Evolutionary conservation across 2,329 filamentous ascomycete genomes (phyloP).

Genomic region (Sordariomycetes sp.): DNA sequence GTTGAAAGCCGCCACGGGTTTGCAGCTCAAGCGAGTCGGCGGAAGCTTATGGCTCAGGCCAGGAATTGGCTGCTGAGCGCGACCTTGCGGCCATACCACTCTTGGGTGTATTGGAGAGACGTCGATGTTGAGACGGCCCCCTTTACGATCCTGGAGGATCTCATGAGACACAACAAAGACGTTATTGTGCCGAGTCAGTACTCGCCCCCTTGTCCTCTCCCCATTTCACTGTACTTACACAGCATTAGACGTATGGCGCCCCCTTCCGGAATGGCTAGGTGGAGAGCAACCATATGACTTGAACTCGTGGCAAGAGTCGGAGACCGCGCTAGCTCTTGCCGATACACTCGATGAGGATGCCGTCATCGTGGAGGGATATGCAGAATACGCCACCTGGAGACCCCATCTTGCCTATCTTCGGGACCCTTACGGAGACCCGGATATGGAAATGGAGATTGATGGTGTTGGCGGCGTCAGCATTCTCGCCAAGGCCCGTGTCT

Average conservation of each 20-base stretch:
- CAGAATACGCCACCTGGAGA: constrained; percentile 96
- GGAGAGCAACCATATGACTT: constrained; percentile 97
- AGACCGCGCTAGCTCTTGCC: constrained; percentile 85
- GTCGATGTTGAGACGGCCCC: constrained; percentile 97
- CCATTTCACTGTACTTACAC: constrained; percentile 13
- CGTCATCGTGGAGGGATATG: constrained; percentile 97
- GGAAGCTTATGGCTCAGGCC: constrained; percentile 96
- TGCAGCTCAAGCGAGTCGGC: constrained; percentile 82
- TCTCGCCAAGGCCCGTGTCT: constrained; percentile 88
- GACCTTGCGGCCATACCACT: constrained; percentile 85
- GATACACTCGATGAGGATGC: constrained; percentile 96
- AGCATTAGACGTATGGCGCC: constrained; percentile 82
- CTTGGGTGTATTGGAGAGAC: constrained; percentile 99
- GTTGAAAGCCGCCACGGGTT: constrained; percentile 97
- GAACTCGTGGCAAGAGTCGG: constrained; percentile 99
- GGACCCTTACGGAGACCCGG: constrained; percentile 92
- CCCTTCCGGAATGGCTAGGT: constrained; percentile 96
- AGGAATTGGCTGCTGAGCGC: constrained; percentile 95
- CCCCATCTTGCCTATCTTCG: constrained; percentile 94
- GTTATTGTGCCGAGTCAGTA: constrained; percentile 93
- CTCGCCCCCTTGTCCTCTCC: background rate
- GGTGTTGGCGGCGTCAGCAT: constrained; percentile 97
- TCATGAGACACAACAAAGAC: constrained; percentile 98
- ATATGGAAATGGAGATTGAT: constrained; percentile 99
- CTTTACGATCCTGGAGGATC: constrained; percentile 89